A percentile compares a stretch with the other conserved stretches of the same genome.
Evolutionary conservation across 352 stramenopile species (phyloP).

Genomic region (Globisporangium cederbergense): DNA sequence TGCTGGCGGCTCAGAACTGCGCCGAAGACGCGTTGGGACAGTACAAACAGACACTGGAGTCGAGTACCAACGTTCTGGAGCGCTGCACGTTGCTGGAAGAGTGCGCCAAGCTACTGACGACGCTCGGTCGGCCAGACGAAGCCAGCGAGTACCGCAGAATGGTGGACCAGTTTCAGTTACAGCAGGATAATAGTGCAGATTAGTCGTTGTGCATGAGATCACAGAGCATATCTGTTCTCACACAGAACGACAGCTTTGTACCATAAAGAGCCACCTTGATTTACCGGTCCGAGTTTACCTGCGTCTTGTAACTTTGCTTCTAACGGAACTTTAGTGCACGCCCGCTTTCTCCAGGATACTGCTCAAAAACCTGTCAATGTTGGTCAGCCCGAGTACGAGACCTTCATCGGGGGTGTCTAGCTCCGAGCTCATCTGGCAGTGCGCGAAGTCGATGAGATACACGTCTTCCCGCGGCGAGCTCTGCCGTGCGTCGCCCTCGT

Average conservation of each 20-base stretch:
- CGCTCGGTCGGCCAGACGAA: slow-evolving; percentile 64
- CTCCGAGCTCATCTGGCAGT: slow-evolving; percentile 61
- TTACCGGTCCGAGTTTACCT: background rate
- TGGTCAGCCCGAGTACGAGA: slow-evolving; percentile 59
- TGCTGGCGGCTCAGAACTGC: slow-evolving; percentile 76
- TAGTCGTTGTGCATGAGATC: background rate
- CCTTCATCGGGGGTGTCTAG: slow-evolving; percentile 56
- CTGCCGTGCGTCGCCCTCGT: slow-evolving; percentile 55
- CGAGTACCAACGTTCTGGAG: slow-evolving; percentile 31
- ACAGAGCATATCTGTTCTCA: too few species aligned
- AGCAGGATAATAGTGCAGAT: slow-evolving; percentile 9
- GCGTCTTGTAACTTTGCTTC: background rate
- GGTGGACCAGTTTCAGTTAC: slow-evolving; percentile 38
- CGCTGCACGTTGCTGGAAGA: slow-evolving; percentile 52
- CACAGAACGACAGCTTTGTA: slow-evolving; percentile 9
- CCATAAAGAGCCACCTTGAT: slow-evolving; percentile 11
- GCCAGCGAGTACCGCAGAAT: slow-evolving; percentile 64
- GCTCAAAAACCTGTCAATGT: slow-evolving; percentile 48
- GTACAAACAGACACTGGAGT: slow-evolving; percentile 62
- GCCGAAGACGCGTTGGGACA: slow-evolving; percentile 66
- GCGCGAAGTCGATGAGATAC: slow-evolving; percentile 76
- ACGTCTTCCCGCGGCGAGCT: slow-evolving; percentile 34
- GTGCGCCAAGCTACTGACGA: slow-evolving; percentile 62
- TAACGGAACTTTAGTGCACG: background rate
- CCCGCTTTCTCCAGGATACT: slow-evolving; percentile 24